These are phyloP conservation scores for Testicularia cyperi DNA, from an alignment of 1,284 basidiomycete species.

Conservation along the genomic window DNA sequence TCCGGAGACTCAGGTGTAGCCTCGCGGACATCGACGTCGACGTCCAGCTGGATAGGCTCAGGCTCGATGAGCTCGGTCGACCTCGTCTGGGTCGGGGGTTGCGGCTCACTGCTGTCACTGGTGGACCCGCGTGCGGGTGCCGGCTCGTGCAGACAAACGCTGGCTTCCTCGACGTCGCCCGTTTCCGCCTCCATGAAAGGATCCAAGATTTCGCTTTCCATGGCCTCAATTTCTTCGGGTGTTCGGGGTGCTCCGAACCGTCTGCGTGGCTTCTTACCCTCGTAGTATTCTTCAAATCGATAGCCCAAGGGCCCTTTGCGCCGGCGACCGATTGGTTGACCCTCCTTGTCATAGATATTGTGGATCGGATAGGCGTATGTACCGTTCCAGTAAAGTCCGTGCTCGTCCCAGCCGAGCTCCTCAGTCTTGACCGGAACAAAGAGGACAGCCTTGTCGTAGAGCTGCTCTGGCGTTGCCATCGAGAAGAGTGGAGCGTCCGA, in stretches of 20 bases:
- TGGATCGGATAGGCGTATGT: conserved; percentile 45
- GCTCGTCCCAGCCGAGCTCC: conserved; percentile 52
- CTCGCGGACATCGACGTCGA: no score
- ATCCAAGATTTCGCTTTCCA: neutral
- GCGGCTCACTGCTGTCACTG: no score
- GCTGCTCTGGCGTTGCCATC: conserved; percentile 32
- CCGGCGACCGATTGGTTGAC: conserved; percentile 19
- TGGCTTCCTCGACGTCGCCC: conserved; percentile 12
- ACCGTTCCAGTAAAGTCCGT: conserved; percentile 51
- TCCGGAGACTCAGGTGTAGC: no score
- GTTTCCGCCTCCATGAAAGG: neutral
- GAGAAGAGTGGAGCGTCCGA: conserved; percentile 22
- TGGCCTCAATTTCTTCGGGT: neutral
- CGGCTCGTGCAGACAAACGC: conserved; percentile 20
- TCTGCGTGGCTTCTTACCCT: conserved; percentile 17
- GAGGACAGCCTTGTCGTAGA: conserved; percentile 36
- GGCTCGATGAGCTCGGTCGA: no score
- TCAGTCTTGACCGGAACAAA: conserved; percentile 53
- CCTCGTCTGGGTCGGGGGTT: no score
- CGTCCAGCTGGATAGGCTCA: no score
- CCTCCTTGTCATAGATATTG: conserved; percentile 33
- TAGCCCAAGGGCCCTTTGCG: conserved; percentile 32
- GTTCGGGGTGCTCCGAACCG: neutral
- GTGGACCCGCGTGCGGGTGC: conserved; percentile 26
- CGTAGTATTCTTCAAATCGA: conserved; percentile 31